Evolutionary conservation across 2,329 filamentous ascomycete species (phyloP), one percentile per base, ranked within the genome.

Genomic region (Fusarium sp.): DNA sequence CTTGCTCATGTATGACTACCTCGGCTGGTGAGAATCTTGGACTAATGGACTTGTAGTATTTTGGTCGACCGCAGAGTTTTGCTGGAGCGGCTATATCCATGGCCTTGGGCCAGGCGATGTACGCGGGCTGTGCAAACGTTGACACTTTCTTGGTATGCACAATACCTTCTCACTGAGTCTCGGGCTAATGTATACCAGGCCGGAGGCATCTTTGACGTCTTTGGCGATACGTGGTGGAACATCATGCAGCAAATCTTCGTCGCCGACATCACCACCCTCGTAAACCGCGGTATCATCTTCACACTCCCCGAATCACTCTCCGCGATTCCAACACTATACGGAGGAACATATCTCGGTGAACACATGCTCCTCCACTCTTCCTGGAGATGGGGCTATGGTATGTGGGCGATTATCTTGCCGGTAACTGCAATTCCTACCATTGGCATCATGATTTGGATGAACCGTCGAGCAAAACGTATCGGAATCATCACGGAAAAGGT

Each of bases 211-310:
- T 69, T 69, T 4, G 67, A 69, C 23, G 62, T 61, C 0, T 52
- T 69, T 0, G 67, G 67, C 0, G 66, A 70, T 27, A 54, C 66
- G 2, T 63, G 66, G 17, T 69, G 66, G 66, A 69, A 70, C 37
- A 70, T 69, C 2, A 49, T 66, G 0, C 67, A 70, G 5, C 67
- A 70, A 14, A 68, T 70, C 8, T 70, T 70, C 23, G 53, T 70
- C n/a, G 67, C 67, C 0, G 67, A 70, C 9, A 58, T 70, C 0
- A 70, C 67, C 1, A 55, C 58, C 27, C 63, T 70, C 3, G 67
- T 70, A 3, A 70, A 70, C 17, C 45, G 67, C 14, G 67, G 66
- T 10, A 63, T 70, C 2, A 36, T 70, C 0, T 67, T 70, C 17
- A 67, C 67, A 0, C 48, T 69, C 0, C 67, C 67, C 9, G 67